Percentiles rank a stretch among this genome's conserved stretches.
These are phyloP conservation scores for Diaporthe destruens DNA, from an alignment of 2,329 filamentous ascomycete species.

Conservation along the genomic window DNA sequence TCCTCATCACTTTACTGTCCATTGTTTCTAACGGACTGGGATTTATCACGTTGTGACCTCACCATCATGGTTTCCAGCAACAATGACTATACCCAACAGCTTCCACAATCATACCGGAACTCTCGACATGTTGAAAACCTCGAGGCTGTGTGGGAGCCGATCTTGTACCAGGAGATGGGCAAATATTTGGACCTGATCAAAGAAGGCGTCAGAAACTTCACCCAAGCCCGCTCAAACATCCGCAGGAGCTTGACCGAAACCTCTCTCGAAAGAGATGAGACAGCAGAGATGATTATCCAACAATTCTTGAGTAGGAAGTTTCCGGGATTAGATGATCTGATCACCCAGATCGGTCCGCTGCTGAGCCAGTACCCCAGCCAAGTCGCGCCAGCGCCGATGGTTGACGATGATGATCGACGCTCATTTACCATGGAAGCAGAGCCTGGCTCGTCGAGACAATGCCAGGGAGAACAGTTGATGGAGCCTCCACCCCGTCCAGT, in stretches of 20 bases:
- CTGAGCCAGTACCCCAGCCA: neutral
- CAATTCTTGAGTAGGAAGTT: neutral
- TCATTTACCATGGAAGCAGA: constrained; percentile 31
- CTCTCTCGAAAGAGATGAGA: constrained; percentile 17
- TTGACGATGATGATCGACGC: constrained; percentile 11
- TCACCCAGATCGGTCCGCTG: neutral
- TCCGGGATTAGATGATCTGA: neutral
- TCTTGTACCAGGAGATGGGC: neutral
- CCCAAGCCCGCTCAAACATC: neutral
- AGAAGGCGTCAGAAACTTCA: constrained; percentile 25
- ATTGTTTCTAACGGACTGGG: neutral
- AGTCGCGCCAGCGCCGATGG: no score
- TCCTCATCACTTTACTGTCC: neutral
- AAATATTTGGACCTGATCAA: constrained; percentile 9
- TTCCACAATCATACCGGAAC: neutral
- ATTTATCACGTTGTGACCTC: neutral
- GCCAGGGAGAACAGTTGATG: neutral
- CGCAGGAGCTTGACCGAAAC: neutral
- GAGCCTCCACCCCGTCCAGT: constrained; percentile 18
- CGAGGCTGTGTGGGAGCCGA: neutral
- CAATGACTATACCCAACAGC: neutral
- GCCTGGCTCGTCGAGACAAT: neutral
- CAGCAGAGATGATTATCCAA: constrained; percentile 4
- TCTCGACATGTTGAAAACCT: neutral
- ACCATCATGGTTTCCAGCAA: neutral